Evolutionary conservation across 2,329 filamentous ascomycete species (phyloP).

Genomic region (Colletotrichum sp.): DNA sequence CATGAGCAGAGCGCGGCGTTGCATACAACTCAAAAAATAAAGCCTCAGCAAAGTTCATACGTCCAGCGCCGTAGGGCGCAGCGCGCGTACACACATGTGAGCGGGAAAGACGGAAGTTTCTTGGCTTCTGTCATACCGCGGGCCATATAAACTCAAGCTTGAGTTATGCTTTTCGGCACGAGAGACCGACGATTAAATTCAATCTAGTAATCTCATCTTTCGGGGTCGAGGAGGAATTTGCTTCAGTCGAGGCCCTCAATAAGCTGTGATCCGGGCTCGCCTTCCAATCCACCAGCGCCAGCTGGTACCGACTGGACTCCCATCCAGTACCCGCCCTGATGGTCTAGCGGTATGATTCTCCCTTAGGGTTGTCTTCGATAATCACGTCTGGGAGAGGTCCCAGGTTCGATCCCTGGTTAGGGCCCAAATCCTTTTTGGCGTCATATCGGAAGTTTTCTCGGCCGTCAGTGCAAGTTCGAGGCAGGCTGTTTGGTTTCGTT

Average conservation of each 20-base stretch:
- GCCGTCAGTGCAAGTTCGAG: background rate
- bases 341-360: slow-evolving; percentile 23
- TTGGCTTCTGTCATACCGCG: background rate
- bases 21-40: background rate
- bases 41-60: background rate
- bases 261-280: background rate
- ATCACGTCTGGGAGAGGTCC: slow-evolving; percentile 7
- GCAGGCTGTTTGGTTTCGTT: background rate
- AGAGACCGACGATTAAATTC: background rate
- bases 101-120: background rate
- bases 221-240: background rate
- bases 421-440: background rate
- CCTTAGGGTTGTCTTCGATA: background rate
- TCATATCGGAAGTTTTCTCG: background rate
- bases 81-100: background rate
- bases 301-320: background rate
- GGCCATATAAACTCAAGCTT: background rate
- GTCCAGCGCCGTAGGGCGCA: background rate
- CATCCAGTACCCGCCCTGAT: background rate
- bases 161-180: background rate
- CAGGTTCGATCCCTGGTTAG: slow-evolving; percentile 22
- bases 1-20: background rate
- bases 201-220: background rate
- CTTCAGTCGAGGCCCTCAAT: background rate
- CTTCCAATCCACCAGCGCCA: background rate